Percentiles rank a stretch among this genome's conserved stretches.
Evolutionary conservation across 1,284 basidiomycete species (phyloP).

Genomic region (Coriolopsis trogii): DNA sequence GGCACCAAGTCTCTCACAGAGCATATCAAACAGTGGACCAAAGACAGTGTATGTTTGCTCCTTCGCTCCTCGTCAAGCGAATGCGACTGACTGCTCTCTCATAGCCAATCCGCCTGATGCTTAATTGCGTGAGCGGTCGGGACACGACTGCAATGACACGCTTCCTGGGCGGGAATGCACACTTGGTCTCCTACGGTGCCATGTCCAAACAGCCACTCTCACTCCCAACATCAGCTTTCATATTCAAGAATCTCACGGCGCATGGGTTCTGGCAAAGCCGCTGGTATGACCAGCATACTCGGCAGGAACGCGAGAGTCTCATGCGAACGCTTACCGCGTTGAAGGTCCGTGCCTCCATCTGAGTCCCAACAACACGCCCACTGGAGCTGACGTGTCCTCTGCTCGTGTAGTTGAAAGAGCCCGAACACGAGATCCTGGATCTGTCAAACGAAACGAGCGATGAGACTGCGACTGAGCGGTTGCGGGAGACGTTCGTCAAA

Average conservation of each 20-base stretch:
- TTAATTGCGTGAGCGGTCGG: conserved; percentile 82
- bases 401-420: conserved; percentile 56
- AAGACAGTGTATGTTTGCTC: conserved; percentile 50
- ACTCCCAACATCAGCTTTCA: conserved; percentile 78
- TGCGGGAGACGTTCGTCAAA: conserved; percentile 52
- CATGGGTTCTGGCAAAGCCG: conserved; percentile 79
- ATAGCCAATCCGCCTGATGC: conserved; percentile 63
- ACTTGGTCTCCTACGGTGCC: conserved; percentile 84
- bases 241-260: conserved; percentile 77
- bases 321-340: conserved; percentile 53
- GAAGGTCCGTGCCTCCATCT: conserved; percentile 46
- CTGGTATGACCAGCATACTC: conserved; percentile 60
- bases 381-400: conserved; percentile 7
- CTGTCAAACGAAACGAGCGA: conserved; percentile 54
- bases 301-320: conserved; percentile 48
- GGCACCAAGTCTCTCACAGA: conserved; percentile 52
- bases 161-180: conserved; percentile 64
- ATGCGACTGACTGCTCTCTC: neutral
- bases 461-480: conserved; percentile 48
- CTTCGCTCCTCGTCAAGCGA: no score
- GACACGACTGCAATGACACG: conserved; percentile 70
- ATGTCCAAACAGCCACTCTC: conserved; percentile 85
- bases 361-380: neutral
- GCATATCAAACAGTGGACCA: conserved; percentile 60
- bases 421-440: conserved; percentile 67